Conservation (phyloP, 2,329 filamentous ascomycete genomes). For the Trichoderma polysporum region DNA sequence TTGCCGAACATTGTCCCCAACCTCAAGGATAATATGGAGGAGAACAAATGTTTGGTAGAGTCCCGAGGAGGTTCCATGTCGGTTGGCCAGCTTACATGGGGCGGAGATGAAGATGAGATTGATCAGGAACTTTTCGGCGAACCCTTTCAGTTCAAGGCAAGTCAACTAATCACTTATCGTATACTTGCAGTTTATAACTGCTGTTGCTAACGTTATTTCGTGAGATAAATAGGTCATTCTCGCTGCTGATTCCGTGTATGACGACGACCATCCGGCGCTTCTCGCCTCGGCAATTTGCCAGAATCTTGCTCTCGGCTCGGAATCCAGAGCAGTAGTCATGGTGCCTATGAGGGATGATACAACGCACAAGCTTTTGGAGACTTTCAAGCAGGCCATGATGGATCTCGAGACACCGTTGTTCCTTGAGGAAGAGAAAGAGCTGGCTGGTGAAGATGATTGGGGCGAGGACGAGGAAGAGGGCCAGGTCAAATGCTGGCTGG, state of each 20-base stretch:
- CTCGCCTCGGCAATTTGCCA: slow-evolving; percentile 68
- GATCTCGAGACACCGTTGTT: slow-evolving; percentile 46
- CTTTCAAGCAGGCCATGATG: slow-evolving; percentile 63
- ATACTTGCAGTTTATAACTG: neutral
- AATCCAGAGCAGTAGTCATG: slow-evolving; percentile 72
- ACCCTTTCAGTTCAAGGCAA: slow-evolving; percentile 53
- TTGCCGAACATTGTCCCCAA: slow-evolving; percentile 82
- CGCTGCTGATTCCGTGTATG: slow-evolving; percentile 84
- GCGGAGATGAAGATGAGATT: slow-evolving; percentile 46
- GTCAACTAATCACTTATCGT: neutral
- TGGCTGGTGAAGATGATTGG: slow-evolving; percentile 75
- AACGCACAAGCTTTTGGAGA: slow-evolving; percentile 58
- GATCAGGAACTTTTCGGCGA: slow-evolving; percentile 46
- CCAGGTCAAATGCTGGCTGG: slow-evolving; percentile 67
- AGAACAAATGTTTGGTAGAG: slow-evolving; percentile 60
- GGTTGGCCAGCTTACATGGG: slow-evolving; percentile 75
- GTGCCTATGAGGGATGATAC: slow-evolving; percentile 75
- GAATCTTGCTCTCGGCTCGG: slow-evolving; percentile 59
- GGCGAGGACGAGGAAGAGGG: slow-evolving; percentile 49
- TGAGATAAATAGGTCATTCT: slow-evolving; percentile 61
- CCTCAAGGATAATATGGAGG: slow-evolving; percentile 67
- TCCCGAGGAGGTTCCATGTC: slow-evolving; percentile 56
- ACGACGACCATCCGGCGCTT: slow-evolving; percentile 74
- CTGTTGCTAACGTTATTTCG: neutral
- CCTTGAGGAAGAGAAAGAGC: slow-evolving; percentile 59